Evolutionary conservation across 352 stramenopile species (phyloP).

Genomic region (Globisporangium takayamanum): DNA sequence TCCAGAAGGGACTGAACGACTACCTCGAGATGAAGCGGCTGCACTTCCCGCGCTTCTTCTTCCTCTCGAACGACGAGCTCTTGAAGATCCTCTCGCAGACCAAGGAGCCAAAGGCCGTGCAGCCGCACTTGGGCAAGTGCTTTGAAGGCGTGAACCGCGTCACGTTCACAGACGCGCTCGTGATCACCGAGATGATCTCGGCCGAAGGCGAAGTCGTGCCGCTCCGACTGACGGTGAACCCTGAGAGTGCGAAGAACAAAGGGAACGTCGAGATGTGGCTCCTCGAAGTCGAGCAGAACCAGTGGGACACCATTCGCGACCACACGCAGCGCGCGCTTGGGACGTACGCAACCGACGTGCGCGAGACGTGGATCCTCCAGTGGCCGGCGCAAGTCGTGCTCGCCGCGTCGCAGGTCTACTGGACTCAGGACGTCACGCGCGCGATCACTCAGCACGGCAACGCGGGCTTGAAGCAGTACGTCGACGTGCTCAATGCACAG

Average conservation of each 20-base stretch:
- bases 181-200: slow-evolving; percentile 94
- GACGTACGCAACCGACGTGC: slow-evolving; percentile 70
- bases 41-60: slow-evolving; percentile 93
- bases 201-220: slow-evolving; percentile 89
- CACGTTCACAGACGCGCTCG: slow-evolving; percentile 86
- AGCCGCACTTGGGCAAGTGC: slow-evolving; percentile 88
- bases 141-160: slow-evolving; percentile 90
- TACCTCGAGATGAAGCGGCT: slow-evolving; percentile 93
- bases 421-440: slow-evolving; percentile 89
- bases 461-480: slow-evolving; percentile 66
- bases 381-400: slow-evolving; percentile 94
- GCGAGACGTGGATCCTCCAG: slow-evolving; percentile 89
- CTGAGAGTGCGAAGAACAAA: slow-evolving; percentile 90
- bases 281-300: slow-evolving; percentile 86
- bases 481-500: slow-evolving; percentile 81
- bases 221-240: slow-evolving; percentile 80
- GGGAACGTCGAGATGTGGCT: slow-evolving; percentile 95
- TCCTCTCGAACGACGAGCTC: slow-evolving; percentile 92
- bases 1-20: slow-evolving; percentile 92
- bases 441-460: slow-evolving; percentile 74
- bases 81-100: slow-evolving; percentile 92
- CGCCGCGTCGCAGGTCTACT: slow-evolving; percentile 90
- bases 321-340: slow-evolving; percentile 85
- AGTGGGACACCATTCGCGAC: slow-evolving; percentile 90
- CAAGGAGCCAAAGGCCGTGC: slow-evolving; percentile 90